Base-by-base conservation (phyloP, 73 alveolate species). In the Uronychia setigera region DNA sequence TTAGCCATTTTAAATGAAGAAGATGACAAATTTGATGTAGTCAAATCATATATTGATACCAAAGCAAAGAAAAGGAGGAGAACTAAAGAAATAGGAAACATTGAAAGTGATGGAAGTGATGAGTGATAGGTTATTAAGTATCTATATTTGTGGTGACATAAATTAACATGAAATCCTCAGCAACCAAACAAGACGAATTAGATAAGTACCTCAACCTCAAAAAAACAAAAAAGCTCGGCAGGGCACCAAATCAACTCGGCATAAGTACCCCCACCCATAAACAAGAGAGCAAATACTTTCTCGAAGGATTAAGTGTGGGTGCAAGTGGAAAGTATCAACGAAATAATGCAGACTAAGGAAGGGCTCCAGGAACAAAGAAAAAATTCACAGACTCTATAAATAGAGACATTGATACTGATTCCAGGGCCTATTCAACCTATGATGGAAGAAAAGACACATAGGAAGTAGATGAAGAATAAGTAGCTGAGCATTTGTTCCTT, bases 21-120 rank as follows among this genome's bases (percentile, higher is more conserved):
- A 30, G 92, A 59, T 19, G 79, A 46, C 13, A 60, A 79, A 33
- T 86, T 86, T 59, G 88, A 86, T 80, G 85, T 88, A n/a, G 58
- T 86, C 25, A 87, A 85, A 33, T 26, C 76, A 33, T 76, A n/a
- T n/a, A n/a, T n/a, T n/a, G n/a, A n/a, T n/a, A n/a, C 1, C n/a
- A 80, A 34, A 59, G 31, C 60, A 80, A 80, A 58, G 77, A 77
- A 14, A 82, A 31, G 19, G 74, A 82, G 83, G 33, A n/a, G n/a
- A n/a, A n/a, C n/a, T n/a, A n/a, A n/a, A n/a, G n/a, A n/a, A n/a
- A n/a, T n/a, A n/a, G n/a, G n/a, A n/a, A n/a, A n/a, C n/a, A n/a
- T n/a, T n/a, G n/a, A n/a, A n/a, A n/a, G n/a, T n/a, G 67, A 46
- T 46, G 67, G 5, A 19, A 46, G 67, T 46, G 67, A 46, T 46